These are phyloP conservation scores for Theileria orientalis DNA, from an alignment of 169 alveolate species.

Conservation along the genomic window DNA sequence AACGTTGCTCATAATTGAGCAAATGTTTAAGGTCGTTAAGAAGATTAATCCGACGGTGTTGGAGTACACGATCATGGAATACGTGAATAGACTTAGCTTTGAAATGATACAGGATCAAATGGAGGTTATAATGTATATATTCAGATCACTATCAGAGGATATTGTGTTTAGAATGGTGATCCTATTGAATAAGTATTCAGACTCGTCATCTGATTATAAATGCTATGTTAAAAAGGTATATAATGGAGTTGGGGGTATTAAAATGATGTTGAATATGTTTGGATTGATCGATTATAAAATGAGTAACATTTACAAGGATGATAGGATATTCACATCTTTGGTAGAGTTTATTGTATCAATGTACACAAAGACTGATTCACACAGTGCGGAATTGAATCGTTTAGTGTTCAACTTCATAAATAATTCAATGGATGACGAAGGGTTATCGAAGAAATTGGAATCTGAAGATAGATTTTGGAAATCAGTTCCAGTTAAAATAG, in stretches of 20 bases:
- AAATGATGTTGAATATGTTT: no score
- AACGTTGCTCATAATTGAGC: neutral
- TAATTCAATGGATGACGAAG: neutral
- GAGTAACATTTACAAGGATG: neutral
- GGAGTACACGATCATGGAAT: neutral
- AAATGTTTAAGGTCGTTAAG: neutral
- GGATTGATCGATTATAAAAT: no score
- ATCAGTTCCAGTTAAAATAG: neutral
- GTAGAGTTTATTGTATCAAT: neutral
- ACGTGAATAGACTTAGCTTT: neutral
- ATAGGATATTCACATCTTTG: neutral
- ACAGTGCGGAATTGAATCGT: neutral
- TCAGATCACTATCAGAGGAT: neutral
- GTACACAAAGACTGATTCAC: neutral
- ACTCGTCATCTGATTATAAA: no score
- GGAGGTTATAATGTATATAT: neutral
- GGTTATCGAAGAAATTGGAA: neutral
- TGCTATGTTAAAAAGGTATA: neutral
- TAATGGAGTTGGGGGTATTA: no score
- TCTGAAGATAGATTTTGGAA: neutral
- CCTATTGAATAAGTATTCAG: neutral
- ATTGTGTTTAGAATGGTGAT: neutral
- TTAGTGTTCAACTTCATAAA: neutral
- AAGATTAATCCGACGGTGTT: neutral
- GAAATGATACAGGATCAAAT: neutral